Evolutionary conservation across 148 eudicot species (phyloP).

Genomic region (Rhododendron mucronatum): DNA sequence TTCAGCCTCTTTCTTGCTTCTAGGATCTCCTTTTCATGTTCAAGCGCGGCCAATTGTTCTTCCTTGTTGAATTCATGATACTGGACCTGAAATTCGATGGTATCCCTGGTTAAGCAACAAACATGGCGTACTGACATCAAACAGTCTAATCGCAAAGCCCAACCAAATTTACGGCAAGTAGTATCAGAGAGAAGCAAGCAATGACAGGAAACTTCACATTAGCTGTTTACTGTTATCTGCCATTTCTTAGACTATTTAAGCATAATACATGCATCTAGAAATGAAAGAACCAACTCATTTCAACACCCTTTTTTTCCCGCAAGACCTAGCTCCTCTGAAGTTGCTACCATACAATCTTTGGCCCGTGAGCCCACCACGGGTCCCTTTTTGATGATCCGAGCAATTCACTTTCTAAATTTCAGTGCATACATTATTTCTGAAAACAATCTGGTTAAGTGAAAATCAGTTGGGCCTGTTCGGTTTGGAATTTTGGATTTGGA

Average conservation of each 20-base stretch:
- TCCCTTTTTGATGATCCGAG: not conserved
- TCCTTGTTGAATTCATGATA: constrained; percentile 80
- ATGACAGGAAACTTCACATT: not conserved
- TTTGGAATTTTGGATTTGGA: too few species aligned
- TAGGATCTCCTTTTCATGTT: constrained; percentile 64
- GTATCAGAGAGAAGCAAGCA: not conserved
- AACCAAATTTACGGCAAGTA: not conserved
- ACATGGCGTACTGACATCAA: not conserved
- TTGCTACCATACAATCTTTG: not conserved
- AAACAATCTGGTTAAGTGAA: not conserved
- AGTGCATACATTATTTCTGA: not conserved
- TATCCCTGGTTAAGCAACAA: not conserved
- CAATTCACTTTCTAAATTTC: not conserved
- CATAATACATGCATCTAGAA: not conserved
- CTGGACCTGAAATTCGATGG: constrained; percentile 35
- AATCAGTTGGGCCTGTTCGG: not conserved
- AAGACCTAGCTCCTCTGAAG: not conserved
- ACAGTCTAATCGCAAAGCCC: not conserved
- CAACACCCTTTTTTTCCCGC: not conserved
- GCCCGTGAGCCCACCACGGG: not conserved
- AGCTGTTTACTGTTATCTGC: not conserved
- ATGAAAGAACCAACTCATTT: not conserved
- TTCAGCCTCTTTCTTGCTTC: constrained; percentile 83
- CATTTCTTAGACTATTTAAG: not conserved
- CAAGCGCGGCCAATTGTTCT: constrained; percentile 76